A percentile compares a stretch with the other conserved stretches of the same genome.
These are phyloP conservation scores for Rugonectria rugulosa DNA, from an alignment of 2,329 filamentous ascomycete genomes.

Conservation along the genomic window DNA sequence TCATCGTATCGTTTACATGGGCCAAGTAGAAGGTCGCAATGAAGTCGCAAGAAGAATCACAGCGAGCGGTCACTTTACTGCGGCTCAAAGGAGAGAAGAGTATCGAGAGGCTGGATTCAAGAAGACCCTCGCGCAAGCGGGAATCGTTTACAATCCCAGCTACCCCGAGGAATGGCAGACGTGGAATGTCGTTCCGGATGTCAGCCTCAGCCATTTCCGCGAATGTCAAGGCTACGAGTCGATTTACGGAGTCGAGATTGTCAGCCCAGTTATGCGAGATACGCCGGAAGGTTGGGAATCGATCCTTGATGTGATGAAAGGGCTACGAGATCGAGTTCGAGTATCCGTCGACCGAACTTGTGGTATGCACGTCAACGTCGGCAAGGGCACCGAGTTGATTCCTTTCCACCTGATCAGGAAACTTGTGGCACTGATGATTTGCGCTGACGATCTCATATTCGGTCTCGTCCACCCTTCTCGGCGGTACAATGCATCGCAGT, in stretches of 20 bases:
- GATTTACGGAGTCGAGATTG: constrained; percentile 21
- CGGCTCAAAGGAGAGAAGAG: not conserved
- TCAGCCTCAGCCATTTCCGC: not conserved
- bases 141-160: not conserved
- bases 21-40: not conserved
- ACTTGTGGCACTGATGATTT: constrained; percentile 21
- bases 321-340: constrained; percentile 24
- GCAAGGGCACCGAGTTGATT: constrained; percentile 20
- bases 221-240: constrained; percentile 19
- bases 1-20: not conserved
- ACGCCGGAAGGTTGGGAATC: constrained; percentile 23
- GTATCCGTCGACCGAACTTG: constrained; percentile 10
- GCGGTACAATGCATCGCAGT: not conserved
- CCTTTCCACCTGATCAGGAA: constrained; percentile 20
- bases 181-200: constrained; percentile 21
- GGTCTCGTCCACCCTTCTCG: constrained; percentile 17
- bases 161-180: constrained; percentile 15
- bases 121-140: constrained; percentile 4
- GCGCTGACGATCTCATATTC: constrained; percentile 26
- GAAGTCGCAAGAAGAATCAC: not conserved
- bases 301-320: constrained; percentile 22
- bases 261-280: constrained; percentile 23
- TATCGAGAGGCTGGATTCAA: no score
- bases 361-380: constrained; percentile 29
- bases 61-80: not conserved